phyloP scores from a whole-genome alignment of 2,329 filamentous ascomycete genomes.

The Epichloe coenophiala region DNA sequence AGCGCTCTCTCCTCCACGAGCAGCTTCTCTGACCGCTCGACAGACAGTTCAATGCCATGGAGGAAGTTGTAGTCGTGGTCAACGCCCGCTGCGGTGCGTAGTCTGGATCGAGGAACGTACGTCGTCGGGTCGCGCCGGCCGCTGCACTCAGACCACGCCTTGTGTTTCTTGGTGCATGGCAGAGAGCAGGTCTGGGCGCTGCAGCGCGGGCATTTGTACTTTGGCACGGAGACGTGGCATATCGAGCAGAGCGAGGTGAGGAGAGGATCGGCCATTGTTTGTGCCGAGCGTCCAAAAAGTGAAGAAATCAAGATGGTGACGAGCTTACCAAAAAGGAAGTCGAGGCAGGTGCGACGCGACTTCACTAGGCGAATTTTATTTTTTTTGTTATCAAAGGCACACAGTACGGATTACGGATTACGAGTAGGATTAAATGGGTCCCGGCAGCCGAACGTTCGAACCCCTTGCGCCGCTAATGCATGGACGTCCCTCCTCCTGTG shows the following conservation, averaged over 20 bases:
- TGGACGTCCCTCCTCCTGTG: too few species aligned
- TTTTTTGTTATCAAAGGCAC: too few species aligned
- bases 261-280: constrained; percentile 42
- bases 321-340: not conserved
- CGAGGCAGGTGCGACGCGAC: not conserved
- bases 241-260: constrained; percentile 51
- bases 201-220: constrained; percentile 87
- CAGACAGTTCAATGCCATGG: constrained; percentile 60
- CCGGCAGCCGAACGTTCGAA: too few species aligned
- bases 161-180: constrained; percentile 77
- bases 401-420: too few species aligned
- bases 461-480: too few species aligned
- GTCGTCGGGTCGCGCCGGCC: constrained; percentile 70
- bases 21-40: constrained; percentile 57
- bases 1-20: constrained; percentile 46
- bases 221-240: constrained; percentile 61
- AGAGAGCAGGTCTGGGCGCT: constrained; percentile 72
- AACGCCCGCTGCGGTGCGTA: constrained; percentile 55
- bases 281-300: not conserved
- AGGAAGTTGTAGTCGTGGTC: constrained; percentile 89
- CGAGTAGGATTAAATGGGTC: too few species aligned
- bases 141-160: constrained; percentile 72
- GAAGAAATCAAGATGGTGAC: not conserved
- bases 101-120: constrained; percentile 47
- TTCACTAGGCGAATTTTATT: not conserved